These are phyloP conservation scores for Aleurites moluccanus DNA, from an alignment of 441 rosid species.

Conservation along the genomic window DNA sequence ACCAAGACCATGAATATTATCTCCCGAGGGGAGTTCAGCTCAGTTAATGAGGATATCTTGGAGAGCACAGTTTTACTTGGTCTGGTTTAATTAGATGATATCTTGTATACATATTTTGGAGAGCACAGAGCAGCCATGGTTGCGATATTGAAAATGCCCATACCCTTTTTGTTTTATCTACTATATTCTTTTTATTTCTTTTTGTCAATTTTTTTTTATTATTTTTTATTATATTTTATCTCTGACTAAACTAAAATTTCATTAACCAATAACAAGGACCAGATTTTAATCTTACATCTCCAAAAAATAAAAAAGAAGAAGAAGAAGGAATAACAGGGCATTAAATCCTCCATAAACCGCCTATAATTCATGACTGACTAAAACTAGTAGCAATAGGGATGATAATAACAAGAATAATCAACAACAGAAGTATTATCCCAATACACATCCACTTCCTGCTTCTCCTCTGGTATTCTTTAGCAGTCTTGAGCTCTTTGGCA, in stretches of 20 bases:
- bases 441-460: conserved; percentile 82
- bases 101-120: conserved; percentile 14
- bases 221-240: too few species aligned
- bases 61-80: neutral
- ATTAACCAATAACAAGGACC: conserved; percentile 31
- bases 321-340: conserved; percentile 45
- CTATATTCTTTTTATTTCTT: neutral
- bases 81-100: neutral
- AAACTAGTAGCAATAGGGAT: conserved; percentile 76
- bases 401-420: conserved; percentile 64
- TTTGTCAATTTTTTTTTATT: too few species aligned
- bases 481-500: conserved; percentile 64
- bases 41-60: conserved; percentile 47
- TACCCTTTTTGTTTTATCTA: neutral
- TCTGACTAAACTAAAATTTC: too few species aligned
- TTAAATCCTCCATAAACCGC: conserved; percentile 42
- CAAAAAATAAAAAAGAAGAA: neutral
- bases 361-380: too few species aligned
- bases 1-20: conserved; percentile 66
- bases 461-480: conserved; percentile 65
- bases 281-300: neutral
- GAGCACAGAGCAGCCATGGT: neutral
- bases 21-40: conserved; percentile 41
- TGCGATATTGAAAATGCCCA: neutral
- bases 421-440: conserved; percentile 60